Evolutionary conservation across 2,329 filamentous ascomycete species (phyloP).

Genomic region (Nigrograna mackinnonii): DNA sequence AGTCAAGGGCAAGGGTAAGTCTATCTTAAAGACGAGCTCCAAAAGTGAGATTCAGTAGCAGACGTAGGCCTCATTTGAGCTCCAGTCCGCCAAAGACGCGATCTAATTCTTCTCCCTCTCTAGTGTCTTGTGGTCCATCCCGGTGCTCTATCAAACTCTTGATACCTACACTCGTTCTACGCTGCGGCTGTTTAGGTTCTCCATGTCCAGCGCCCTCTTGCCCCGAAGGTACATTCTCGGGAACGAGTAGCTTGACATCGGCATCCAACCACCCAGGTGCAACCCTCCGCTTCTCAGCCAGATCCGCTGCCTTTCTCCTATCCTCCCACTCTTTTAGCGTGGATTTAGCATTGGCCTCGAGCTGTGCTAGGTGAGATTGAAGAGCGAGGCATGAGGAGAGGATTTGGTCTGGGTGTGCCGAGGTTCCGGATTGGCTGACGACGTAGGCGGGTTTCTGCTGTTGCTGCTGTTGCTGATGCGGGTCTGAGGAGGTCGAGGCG

Average conservation of each 20-base stretch:
- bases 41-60: too few relatives aligned
- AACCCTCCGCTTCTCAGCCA: conserved; percentile 78
- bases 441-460: conserved; percentile 64
- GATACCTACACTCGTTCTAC: conserved; percentile 21
- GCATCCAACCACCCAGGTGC: conserved; percentile 84
- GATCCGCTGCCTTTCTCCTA: conserved; percentile 64
- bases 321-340: conserved; percentile 73
- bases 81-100: conserved; percentile 72
- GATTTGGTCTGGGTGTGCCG: conserved; percentile 84
- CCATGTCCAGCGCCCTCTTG: conserved; percentile 8
- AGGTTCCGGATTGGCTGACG: conserved; percentile 73
- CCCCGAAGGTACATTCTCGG: conserved; percentile 53
- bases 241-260: conserved; percentile 65
- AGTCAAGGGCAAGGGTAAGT: too few relatives aligned
- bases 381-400: conserved; percentile 79
- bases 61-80: conserved; percentile 42
- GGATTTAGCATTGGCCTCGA: conserved; percentile 68
- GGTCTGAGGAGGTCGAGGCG: conserved; percentile 44
- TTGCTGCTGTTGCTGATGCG: conserved; percentile 69
- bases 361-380: conserved; percentile 71
- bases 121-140: conserved; percentile 44
- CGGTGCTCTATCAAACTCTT: conserved; percentile 29
- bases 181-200: conserved; percentile 6
- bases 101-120: conserved; percentile 63
- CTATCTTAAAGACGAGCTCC: too few relatives aligned